Conservation (phyloP, 2,329 filamentous ascomycete genomes). For the Colletotrichum tamarilloi region DNA sequence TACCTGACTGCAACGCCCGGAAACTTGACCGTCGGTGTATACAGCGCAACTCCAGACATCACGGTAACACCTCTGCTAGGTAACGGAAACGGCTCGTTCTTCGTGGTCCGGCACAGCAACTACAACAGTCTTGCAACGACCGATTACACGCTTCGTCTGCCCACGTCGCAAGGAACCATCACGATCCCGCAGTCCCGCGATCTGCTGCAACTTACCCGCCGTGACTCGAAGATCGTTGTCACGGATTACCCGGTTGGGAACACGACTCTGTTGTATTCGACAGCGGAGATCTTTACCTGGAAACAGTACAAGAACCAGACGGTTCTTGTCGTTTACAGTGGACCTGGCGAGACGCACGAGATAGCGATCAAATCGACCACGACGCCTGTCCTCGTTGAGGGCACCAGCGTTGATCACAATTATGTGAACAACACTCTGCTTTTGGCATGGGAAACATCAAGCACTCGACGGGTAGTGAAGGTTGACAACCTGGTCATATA, state of each 20-base stretch:
- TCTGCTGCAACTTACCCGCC: slow-evolving; percentile 66
- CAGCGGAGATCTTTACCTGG: slow-evolving; percentile 77
- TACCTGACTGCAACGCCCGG: slow-evolving; percentile 72
- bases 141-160: slow-evolving; percentile 71
- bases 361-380: slow-evolving; percentile 59
- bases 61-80: slow-evolving; percentile 71
- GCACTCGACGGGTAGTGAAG: slow-evolving; percentile 62
- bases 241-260: slow-evolving; percentile 73
- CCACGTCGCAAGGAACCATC: slow-evolving; percentile 61
- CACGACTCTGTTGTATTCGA: slow-evolving; percentile 72
- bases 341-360: slow-evolving; percentile 71
- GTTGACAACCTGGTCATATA: slow-evolving; percentile 64
- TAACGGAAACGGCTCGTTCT: slow-evolving; percentile 68
- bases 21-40: slow-evolving; percentile 60
- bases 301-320: slow-evolving; percentile 70
- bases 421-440: slow-evolving; percentile 31
- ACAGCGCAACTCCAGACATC: slow-evolving; percentile 62
- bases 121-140: slow-evolving; percentile 69
- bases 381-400: slow-evolving; percentile 49
- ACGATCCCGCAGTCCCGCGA: slow-evolving; percentile 69
- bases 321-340: slow-evolving; percentile 73
- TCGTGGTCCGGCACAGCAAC: slow-evolving; percentile 73
- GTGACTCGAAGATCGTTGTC: slow-evolving; percentile 76
- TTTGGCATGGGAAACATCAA: slow-evolving; percentile 62
- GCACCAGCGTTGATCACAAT: slow-evolving; percentile 28